phyloP scores from a whole-genome alignment of 2,329 filamentous ascomycete species.

The Cladophialophora yegresii region DNA sequence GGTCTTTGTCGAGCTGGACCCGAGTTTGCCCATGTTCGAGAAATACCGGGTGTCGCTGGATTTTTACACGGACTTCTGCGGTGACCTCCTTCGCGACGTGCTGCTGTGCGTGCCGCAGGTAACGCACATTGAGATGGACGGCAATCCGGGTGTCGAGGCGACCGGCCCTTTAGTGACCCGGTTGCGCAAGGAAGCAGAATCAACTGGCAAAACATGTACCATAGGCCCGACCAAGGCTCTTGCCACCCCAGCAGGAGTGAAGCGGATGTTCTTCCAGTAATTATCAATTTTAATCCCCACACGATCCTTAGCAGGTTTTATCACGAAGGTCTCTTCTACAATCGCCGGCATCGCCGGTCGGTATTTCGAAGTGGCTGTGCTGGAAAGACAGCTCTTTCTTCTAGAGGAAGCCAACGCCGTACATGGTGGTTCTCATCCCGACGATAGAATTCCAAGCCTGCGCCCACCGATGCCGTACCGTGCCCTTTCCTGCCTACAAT shows the following conservation, averaged over 20 bases:
- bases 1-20: conserved; percentile 62
- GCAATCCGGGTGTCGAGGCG: conserved; percentile 56
- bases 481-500: conserved; percentile 3
- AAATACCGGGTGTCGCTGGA: conserved; percentile 59
- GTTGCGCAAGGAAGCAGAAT: conserved; percentile 45
- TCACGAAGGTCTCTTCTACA: neutral
- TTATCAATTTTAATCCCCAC: conserved; percentile 10
- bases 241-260: conserved; percentile 38
- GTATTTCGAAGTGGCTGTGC: neutral
- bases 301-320: neutral
- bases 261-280: conserved; percentile 40
- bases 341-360: neutral
- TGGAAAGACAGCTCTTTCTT: neutral
- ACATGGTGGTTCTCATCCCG: conserved; percentile 14
- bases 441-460: conserved; percentile 22
- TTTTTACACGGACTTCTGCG: conserved; percentile 61
- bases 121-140: conserved; percentile 58
- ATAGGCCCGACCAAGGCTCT: conserved; percentile 41
- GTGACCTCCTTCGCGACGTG: conserved; percentile 53
- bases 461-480: neutral
- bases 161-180: conserved; percentile 54
- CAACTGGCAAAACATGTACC: conserved; percentile 41
- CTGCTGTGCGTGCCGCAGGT: conserved; percentile 53
- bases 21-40: conserved; percentile 55
- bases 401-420: conserved; percentile 22